Evolutionary conservation across 2,329 filamentous ascomycete genomes (phyloP).

Genomic region (Phaeophleospora eucalypticola): DNA sequence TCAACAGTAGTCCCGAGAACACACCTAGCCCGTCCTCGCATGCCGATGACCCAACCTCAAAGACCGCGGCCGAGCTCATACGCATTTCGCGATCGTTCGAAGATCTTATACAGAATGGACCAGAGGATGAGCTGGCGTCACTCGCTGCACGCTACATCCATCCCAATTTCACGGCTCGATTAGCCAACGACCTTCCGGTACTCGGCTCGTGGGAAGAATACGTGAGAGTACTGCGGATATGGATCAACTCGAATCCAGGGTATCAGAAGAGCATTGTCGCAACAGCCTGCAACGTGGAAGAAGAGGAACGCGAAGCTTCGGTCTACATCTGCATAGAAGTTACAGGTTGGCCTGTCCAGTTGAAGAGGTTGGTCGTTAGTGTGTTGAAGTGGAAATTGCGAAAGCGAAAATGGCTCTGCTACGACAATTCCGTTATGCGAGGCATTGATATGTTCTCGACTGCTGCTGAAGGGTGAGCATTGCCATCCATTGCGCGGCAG

Average conservation of each 20-base stretch:
- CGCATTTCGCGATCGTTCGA: slow-evolving; percentile 2
- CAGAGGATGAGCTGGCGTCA: background rate
- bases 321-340: slow-evolving; percentile 2
- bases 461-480: too few relatives aligned
- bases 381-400: slow-evolving; percentile 3
- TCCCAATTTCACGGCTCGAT: slow-evolving; percentile 1
- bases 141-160: background rate
- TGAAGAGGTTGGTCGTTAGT: slow-evolving; percentile 4
- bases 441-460: slow-evolving; percentile 1
- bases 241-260: slow-evolving; percentile 1
- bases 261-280: background rate
- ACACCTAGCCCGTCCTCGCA: background rate
- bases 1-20: background rate
- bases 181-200: background rate
- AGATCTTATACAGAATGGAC: background rate
- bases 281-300: background rate
- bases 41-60: background rate
- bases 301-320: slow-evolving; percentile 1
- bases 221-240: background rate
- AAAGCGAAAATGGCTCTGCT: slow-evolving; percentile 1
- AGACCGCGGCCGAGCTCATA: background rate
- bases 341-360: background rate
- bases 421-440: slow-evolving; percentile 1
- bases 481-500: too few relatives aligned
- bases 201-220: background rate